phyloP scores from a whole-genome alignment of 768 basidiomycete genomes.

The Steccherinum ochraceum region DNA sequence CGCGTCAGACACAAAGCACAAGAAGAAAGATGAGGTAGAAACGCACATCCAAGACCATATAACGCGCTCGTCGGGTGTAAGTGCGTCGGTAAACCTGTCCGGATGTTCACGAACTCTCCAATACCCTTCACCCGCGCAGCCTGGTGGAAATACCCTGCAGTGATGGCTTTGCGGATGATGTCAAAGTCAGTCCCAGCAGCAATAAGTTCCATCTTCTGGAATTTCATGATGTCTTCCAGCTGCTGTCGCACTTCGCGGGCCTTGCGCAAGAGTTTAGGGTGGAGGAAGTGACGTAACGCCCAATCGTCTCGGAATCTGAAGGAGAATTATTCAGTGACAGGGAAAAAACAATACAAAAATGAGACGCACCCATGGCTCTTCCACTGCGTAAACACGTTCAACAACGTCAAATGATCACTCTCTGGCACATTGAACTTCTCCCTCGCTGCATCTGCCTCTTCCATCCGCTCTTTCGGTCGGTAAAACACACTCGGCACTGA shows the following conservation, averaged over 20 bases:
- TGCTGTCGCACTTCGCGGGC: constrained; percentile 92
- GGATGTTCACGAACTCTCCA: constrained; percentile 96
- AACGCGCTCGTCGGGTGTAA: constrained; percentile 95
- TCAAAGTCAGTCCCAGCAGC: constrained; percentile 96
- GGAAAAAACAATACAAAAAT: constrained; percentile 6
- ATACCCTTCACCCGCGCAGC: constrained; percentile 98
- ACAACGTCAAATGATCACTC: constrained; percentile 90
- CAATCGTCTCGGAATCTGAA: constrained; percentile 87
- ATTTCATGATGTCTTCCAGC: constrained; percentile 98
- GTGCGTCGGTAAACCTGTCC: constrained; percentile 92
- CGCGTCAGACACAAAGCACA: constrained; percentile 1
- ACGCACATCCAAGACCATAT: constrained; percentile 91
- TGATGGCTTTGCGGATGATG: constrained; percentile 88
- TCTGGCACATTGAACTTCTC: constrained; percentile 99
- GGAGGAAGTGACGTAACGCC: constrained; percentile 92
- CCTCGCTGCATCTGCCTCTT: constrained; percentile 94
- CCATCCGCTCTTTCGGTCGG: constrained; percentile 93
- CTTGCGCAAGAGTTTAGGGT: constrained; percentile 93
- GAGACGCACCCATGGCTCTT: constrained; percentile 80
- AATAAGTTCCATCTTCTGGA: constrained; percentile 92
- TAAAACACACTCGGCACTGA: constrained; percentile 98
- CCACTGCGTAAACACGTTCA: constrained; percentile 99
- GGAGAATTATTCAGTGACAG: not conserved
- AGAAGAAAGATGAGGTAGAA: not conserved
- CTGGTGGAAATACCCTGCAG: constrained; percentile 98